A percentile compares a stretch with the other conserved stretches of the same genome.
phyloP scores from a whole-genome alignment of 1,284 basidiomycete species.

The Laetiporus sulphureus region DNA sequence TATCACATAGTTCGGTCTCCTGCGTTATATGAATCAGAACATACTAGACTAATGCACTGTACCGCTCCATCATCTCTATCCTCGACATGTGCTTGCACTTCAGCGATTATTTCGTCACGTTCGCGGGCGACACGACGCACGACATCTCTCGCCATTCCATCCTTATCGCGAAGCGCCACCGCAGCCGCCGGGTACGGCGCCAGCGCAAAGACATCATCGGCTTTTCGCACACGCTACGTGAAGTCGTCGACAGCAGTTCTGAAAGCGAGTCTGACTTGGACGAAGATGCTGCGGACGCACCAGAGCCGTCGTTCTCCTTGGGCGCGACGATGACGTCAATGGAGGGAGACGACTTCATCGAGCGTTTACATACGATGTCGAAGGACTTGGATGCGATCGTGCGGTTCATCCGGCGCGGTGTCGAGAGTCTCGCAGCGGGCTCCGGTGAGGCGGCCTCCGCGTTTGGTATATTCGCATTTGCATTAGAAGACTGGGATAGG shows the following conservation, averaged over 20 bases:
- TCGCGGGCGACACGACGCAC: constrained; percentile 50
- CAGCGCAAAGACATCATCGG: constrained; percentile 54
- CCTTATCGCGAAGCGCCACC: constrained; percentile 44
- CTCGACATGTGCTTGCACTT: constrained; percentile 72
- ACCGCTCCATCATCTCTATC: constrained; percentile 58
- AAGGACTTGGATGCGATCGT: constrained; percentile 65
- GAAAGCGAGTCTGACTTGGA: constrained; percentile 35
- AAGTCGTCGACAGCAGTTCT: constrained; percentile 25
- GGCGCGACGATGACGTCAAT: constrained; percentile 30
- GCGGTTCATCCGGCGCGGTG: constrained; percentile 56
- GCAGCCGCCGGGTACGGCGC: constrained; percentile 47
- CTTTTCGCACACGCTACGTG: constrained; percentile 38
- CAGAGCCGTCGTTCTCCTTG: constrained; percentile 40
- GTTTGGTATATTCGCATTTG: constrained; percentile 71
- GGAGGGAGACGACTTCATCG: constrained; percentile 39
- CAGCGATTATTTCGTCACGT: constrained; percentile 52
- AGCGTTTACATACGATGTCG: constrained; percentile 54
- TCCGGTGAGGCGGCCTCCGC: constrained; percentile 47
- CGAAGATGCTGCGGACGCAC: constrained; percentile 18
- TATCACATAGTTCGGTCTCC: too few relatives aligned
- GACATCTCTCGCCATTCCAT: constrained; percentile 56
- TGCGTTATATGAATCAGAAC: too few relatives aligned
- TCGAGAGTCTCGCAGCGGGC: constrained; percentile 55
- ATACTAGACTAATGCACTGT: constrained; percentile 57
- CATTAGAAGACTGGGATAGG: constrained; percentile 75